Conservation (phyloP, 2,329 filamentous ascomycete species). For the Fusarium torulosum region DNA sequence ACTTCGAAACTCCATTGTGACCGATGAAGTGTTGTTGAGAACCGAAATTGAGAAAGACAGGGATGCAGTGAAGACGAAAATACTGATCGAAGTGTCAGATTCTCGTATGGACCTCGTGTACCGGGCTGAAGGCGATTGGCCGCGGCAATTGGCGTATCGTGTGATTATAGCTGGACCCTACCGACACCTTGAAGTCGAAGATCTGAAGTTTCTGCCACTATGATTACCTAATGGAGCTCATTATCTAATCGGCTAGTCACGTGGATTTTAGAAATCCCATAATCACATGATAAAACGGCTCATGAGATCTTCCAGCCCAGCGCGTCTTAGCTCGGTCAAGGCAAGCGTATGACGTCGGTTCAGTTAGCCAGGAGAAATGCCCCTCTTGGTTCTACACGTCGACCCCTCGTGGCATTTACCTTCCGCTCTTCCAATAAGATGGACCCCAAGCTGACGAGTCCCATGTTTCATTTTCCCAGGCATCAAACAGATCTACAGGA, state of each 20-base stretch:
- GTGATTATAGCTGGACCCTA: slow-evolving; percentile 34
- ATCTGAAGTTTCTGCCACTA: slow-evolving; percentile 47
- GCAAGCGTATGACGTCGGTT: slow-evolving; percentile 42
- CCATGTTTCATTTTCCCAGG: slow-evolving; percentile 45
- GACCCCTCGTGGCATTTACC: slow-evolving; percentile 38
- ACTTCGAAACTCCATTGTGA: slow-evolving; percentile 54
- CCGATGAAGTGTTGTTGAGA: slow-evolving; percentile 20
- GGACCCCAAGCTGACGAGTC: slow-evolving; percentile 44
- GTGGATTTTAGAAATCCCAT: background rate
- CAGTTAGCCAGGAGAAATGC: slow-evolving; percentile 13
- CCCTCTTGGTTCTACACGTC: slow-evolving; percentile 35
- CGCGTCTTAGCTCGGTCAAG: slow-evolving; percentile 7
- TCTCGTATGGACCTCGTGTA: slow-evolving; percentile 28
- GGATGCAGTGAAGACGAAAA: background rate
- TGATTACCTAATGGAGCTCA: slow-evolving; percentile 30
- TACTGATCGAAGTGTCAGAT: slow-evolving; percentile 2
- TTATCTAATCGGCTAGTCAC: background rate
- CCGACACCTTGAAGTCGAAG: slow-evolving; percentile 32
- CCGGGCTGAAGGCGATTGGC: slow-evolving; percentile 43
- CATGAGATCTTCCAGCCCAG: background rate
- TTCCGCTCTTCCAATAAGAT: slow-evolving; percentile 23
- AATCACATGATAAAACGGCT: slow-evolving; percentile 29
- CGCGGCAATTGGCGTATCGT: slow-evolving; percentile 43
- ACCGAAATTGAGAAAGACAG: background rate
- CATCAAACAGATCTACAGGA: slow-evolving; percentile 37